phyloP scores from a whole-genome alignment of 2,329 filamentous ascomycete genomes.

The Fusarium aywerte region DNA sequence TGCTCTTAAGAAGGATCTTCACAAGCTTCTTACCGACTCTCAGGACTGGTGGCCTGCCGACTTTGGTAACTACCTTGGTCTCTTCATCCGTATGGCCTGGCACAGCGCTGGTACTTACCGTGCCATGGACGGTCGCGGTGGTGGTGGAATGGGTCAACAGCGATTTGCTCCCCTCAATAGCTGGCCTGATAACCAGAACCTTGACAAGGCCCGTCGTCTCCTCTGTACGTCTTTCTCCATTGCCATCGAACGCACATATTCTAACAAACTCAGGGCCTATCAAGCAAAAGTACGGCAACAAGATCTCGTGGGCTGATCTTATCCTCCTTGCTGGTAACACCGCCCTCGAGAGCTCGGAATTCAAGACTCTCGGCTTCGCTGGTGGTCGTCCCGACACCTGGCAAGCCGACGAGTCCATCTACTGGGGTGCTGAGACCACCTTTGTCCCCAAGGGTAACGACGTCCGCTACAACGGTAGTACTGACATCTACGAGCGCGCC shows the following conservation, averaged over 20 bases:
- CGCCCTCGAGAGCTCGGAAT: conserved; percentile 79
- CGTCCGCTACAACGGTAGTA: conserved; percentile 71
- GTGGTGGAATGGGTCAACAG: conserved; percentile 79
- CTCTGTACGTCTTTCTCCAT: conserved; percentile 60
- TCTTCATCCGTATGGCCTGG: conserved; percentile 85
- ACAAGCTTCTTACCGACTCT: conserved; percentile 78
- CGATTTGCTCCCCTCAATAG: conserved; percentile 82
- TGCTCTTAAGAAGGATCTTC: conserved; percentile 78
- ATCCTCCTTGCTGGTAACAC: conserved; percentile 79
- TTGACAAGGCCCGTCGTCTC: conserved; percentile 83
- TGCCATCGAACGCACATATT: rapidly evolving
- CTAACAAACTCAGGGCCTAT: conserved; percentile 63
- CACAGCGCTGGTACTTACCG: conserved; percentile 84
- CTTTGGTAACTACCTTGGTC: conserved; percentile 82
- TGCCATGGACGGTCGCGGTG: conserved; percentile 78
- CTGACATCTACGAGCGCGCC: conserved; percentile 64
- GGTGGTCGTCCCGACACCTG: conserved; percentile 78
- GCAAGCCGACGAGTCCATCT: conserved; percentile 79
- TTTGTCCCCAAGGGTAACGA: conserved; percentile 75
- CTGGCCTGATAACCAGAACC: conserved; percentile 82
- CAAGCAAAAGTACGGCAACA: conserved; percentile 86
- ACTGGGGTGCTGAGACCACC: conserved; percentile 81
- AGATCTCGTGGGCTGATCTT: conserved; percentile 84
- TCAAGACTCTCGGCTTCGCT: conserved; percentile 78
- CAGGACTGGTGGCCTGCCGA: conserved; percentile 87